phyloP scores from a whole-genome alignment of 176 grass and related monocot species.

The Metroxylon sagu region DNA sequence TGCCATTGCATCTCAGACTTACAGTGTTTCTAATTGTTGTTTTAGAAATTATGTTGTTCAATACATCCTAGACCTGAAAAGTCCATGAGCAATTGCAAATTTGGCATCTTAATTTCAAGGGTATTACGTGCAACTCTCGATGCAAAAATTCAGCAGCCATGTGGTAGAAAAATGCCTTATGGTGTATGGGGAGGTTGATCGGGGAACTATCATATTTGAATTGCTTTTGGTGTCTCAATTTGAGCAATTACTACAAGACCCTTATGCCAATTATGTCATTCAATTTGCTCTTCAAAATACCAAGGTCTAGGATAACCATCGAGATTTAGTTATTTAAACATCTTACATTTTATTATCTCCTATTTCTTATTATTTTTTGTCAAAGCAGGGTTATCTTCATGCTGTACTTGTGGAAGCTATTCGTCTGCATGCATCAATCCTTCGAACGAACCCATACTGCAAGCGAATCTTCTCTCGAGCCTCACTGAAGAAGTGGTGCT shows the following conservation, averaged over 20 bases:
- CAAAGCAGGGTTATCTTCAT: slow-evolving; percentile 38
- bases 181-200: slow-evolving; percentile 46
- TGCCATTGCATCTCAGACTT: no score
- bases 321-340: no score
- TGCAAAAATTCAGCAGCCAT: slow-evolving; percentile 91
- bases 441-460: slow-evolving; percentile 71
- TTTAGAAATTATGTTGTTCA: slow-evolving; percentile 92
- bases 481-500: slow-evolving; percentile 48
- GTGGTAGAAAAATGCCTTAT: slow-evolving; percentile 92
- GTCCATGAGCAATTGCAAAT: slow-evolving; percentile 47
- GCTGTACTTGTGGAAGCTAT: slow-evolving; percentile 46
- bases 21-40: background rate
- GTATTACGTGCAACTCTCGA: slow-evolving; percentile 66
- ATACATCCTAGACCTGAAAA: slow-evolving; percentile 52
- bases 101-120: slow-evolving; percentile 65
- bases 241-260: slow-evolving; percentile 79
- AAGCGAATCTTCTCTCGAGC: slow-evolving; percentile 75
- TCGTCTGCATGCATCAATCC: slow-evolving; percentile 46
- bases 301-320: slow-evolving; percentile 26
- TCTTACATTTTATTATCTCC: no score
- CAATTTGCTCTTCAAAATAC: slow-evolving; percentile 54
- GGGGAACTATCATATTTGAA: slow-evolving; percentile 51
- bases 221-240: slow-evolving; percentile 48
- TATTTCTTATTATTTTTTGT: slow-evolving; percentile 1
- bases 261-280: slow-evolving; percentile 84